Conservation (phyloP, 1,284 basidiomycete genomes). For the Ceratobasidium sp. region DNA sequence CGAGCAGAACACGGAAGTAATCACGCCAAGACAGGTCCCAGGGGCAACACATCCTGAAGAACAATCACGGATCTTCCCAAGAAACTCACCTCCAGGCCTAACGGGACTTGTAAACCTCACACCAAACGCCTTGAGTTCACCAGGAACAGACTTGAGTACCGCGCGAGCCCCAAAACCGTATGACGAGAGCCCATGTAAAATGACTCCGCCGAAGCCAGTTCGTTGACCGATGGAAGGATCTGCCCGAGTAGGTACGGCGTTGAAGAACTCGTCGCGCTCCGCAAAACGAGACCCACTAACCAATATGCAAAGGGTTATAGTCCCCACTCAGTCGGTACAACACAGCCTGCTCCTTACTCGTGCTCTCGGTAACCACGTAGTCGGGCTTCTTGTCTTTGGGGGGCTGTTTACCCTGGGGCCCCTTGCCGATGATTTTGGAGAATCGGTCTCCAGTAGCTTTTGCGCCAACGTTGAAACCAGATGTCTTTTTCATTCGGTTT, state of each 20-base stretch:
- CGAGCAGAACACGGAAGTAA: too few relatives aligned
- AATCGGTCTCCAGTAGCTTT: conserved; percentile 72
- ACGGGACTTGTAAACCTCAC: conserved; percentile 80
- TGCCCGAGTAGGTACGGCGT: too few relatives aligned
- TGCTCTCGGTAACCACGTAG: conserved; percentile 70
- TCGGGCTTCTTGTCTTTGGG: conserved; percentile 72
- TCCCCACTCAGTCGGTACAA: conserved; percentile 81
- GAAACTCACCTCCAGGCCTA: conserved; percentile 65
- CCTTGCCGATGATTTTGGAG: conserved; percentile 65
- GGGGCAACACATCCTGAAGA: too few relatives aligned
- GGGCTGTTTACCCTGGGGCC: conserved; percentile 64
- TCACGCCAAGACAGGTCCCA: too few relatives aligned
- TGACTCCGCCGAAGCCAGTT: conserved; percentile 77
- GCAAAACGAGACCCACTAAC: conserved; percentile 53
- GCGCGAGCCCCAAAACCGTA: conserved; percentile 79
- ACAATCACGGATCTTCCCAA: too few relatives aligned
- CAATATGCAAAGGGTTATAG: conserved; percentile 84
- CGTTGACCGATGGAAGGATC: conserved; percentile 72
- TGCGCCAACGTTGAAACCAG: conserved; percentile 74
- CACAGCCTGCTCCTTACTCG: conserved; percentile 74
- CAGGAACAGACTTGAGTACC: conserved; percentile 64
- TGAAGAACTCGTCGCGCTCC: too few relatives aligned
- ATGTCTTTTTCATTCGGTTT: conserved; percentile 55
- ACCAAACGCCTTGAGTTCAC: conserved; percentile 67
- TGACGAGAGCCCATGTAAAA: conserved; percentile 79